Evolutionary conservation across 345 rosid species (phyloP), one percentile per base, ranked within the genome.

Genomic region (Eucalyptus shirleyi): DNA sequence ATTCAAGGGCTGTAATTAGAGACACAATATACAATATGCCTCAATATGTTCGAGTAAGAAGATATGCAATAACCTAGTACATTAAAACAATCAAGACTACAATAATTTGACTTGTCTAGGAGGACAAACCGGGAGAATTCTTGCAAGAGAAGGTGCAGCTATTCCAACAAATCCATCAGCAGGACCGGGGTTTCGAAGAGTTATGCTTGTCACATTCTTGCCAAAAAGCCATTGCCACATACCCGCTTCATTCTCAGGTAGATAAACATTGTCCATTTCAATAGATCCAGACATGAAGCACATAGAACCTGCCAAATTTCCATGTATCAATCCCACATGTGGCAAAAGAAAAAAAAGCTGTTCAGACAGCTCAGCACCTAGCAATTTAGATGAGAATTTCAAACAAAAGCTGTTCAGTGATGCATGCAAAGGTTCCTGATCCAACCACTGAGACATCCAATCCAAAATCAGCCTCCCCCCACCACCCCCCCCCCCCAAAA

Each of bases 151-250:
- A 92, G 99, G 99, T 53, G 99, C 98, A 87, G 98, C 98, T 24
- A 98, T 93, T 91, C 99, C 99, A 62, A 96, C 95, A 94, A 96
- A 98, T 50, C 99, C 99, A 91, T 96, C 99, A 81, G 21, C 91
- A 45, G 93, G 87, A 80, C 98, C 99, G 19, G 96, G 87, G 91
- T 97, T 98, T n/a, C 91, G 93, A 89, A 98, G 91, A 88, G 92
- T 93, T 51, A 98, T 91, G 89, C 97, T 97, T 51, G 96, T 96
- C 88, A 96, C 87, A 62, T 94, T 96, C 95, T 95, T 98, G 86
- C 99, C 99, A 91, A 97, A 94, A 92, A 98, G 92, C 99, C 99
- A 98, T 83, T 97, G 99, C 93, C 98, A 94, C 93, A 96, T 90
- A 50, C 99, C 99, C 37, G 93, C 96, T 93, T 98, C 98, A 88